A percentile compares a stretch with the other conserved stretches of the same genome.
phyloP scores from a whole-genome alignment of 2,329 filamentous ascomycete species.

The Fusarium sp. region DNA sequence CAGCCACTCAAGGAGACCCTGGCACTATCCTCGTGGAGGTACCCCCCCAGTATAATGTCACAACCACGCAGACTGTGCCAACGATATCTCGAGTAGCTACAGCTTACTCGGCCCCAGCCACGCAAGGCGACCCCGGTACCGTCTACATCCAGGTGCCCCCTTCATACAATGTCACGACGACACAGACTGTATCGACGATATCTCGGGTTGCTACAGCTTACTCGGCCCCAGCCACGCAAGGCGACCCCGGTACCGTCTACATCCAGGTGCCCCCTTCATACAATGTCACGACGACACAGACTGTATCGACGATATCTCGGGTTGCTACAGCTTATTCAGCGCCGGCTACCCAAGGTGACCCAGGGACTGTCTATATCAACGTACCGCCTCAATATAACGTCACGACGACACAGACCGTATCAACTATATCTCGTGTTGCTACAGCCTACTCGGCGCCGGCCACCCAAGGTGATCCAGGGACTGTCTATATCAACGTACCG shows the following conservation, averaged over 20 bases:
- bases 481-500: not conserved
- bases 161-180: conserved; percentile 11
- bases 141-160: conserved; percentile 2
- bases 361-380: not conserved
- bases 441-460: not conserved
- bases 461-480: not conserved
- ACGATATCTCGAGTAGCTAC: not conserved
- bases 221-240: conserved; percentile 5
- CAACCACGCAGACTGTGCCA: not conserved
- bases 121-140: not conserved
- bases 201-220: conserved; percentile 3
- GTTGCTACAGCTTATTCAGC: not conserved
- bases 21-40: not conserved
- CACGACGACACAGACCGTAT: not conserved
- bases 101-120: not conserved
- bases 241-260: conserved; percentile 12
- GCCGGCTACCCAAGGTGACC: not conserved
- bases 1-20: not conserved
- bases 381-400: not conserved
- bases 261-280: conserved; percentile 10
- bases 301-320: conserved; percentile 7
- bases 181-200: conserved; percentile 4
- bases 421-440: not conserved
- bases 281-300: conserved; percentile 12
- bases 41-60: not conserved